Percentiles rank a stretch among this genome's conserved stretches.
These are phyloP conservation scores for Phaeodactylum tricornutum DNA, from an alignment of 108 stramenopile species.

Conservation along the genomic window DNA sequence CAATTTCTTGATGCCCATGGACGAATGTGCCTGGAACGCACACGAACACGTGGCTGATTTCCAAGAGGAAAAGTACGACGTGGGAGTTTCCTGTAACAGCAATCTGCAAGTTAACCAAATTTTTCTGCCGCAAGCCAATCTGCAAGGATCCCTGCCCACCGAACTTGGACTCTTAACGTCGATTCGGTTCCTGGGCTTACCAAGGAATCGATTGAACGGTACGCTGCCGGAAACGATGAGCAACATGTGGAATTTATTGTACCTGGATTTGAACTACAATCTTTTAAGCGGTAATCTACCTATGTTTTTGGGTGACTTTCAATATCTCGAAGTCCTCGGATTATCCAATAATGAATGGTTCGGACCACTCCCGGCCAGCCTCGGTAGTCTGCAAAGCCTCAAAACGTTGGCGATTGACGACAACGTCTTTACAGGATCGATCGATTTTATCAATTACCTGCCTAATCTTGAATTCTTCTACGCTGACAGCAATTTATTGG, in stretches of 20 bases:
- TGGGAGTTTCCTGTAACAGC: constrained; percentile 27
- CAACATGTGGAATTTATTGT: constrained; percentile 10
- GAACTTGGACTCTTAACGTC: constrained; percentile 27
- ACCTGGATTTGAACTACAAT: constrained; percentile 35
- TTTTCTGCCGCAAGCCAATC: constrained; percentile 30
- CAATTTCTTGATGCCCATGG: constrained; percentile 2
- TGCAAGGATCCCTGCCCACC: constrained; percentile 31
- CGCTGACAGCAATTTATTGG: constrained; percentile 19
- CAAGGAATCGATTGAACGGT: constrained; percentile 18
- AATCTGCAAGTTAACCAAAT: constrained; percentile 12
- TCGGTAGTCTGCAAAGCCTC: constrained; percentile 6
- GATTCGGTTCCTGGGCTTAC: constrained; percentile 20
- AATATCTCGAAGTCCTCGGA: constrained; percentile 22
- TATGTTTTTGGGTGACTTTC: constrained; percentile 10
- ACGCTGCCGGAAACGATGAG: constrained; percentile 16
- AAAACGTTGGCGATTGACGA: constrained; percentile 28
- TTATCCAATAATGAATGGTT: constrained; percentile 26
- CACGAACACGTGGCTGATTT: not conserved
- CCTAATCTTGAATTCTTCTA: constrained; percentile 20
- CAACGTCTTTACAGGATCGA: constrained; percentile 22
- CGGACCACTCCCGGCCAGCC: constrained; percentile 12
- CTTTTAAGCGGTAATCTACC: constrained; percentile 22
- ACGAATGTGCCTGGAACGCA: constrained; percentile 8
- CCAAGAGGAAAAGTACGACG: constrained; percentile 3
- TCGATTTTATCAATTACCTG: constrained; percentile 6